phyloP scores from a whole-genome alignment of 306 rosid species.

The Quercus alba region DNA sequence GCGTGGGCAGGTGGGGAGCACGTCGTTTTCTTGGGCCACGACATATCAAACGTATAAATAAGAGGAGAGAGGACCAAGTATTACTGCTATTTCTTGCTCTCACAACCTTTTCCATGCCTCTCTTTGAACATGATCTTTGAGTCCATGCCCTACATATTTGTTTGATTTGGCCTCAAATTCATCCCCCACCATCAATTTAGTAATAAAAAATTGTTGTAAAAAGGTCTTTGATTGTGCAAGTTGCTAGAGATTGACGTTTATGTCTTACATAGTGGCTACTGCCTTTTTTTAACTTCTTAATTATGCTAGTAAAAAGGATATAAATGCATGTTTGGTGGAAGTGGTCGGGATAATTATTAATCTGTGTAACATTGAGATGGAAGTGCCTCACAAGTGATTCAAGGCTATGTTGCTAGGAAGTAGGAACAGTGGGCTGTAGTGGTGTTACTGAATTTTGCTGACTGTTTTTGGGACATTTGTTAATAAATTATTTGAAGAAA shows the following conservation, averaged over 20 bases:
- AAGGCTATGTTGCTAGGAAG: no score
- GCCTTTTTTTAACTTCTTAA: background rate
- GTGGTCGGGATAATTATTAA: no score
- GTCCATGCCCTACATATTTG: constrained; percentile 2
- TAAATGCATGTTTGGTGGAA: background rate
- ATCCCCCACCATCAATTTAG: constrained; percentile 1
- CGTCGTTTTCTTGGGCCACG: constrained; percentile 52
- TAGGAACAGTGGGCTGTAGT: no score
- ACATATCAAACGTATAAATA: constrained; percentile 21
- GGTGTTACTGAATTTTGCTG: no score
- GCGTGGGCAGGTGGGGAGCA: constrained; percentile 63
- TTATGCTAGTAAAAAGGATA: background rate
- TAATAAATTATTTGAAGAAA: no score
- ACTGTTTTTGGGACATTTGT: no score
- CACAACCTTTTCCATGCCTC: constrained; percentile 2
- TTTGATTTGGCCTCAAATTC: background rate
- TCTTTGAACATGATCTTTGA: constrained; percentile 1
- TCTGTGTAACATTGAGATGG: no score
- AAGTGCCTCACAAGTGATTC: no score
- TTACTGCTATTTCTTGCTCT: background rate
- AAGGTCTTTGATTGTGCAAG: background rate
- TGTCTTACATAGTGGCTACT: background rate
- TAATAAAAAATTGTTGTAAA: background rate
- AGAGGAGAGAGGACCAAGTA: background rate
- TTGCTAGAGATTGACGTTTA: background rate